Conservation (phyloP, 2,329 filamentous ascomycete species). For the Fusarium sp. region DNA sequence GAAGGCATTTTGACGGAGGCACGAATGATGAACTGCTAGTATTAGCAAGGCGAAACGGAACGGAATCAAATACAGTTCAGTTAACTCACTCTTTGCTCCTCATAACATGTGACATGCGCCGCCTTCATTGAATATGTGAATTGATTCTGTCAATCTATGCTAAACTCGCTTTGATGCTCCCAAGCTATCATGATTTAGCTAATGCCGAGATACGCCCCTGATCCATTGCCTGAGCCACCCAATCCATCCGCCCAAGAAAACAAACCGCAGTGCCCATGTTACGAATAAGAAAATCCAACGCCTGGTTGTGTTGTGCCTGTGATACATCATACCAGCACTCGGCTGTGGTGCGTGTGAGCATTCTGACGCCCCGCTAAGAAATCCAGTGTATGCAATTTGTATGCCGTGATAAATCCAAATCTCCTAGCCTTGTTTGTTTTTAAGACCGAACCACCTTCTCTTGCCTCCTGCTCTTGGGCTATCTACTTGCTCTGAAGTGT, state of each 20-base stretch:
- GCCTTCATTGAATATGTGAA: slow-evolving; percentile 4
- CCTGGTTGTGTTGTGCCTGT: slow-evolving; percentile 18
- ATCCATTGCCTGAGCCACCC: slow-evolving; percentile 11
- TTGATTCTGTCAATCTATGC: slow-evolving; percentile 39
- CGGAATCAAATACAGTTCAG: slow-evolving; percentile 3
- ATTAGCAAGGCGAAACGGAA: neutral
- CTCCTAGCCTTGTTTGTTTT: slow-evolving; percentile 41
- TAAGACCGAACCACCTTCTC: slow-evolving; percentile 51
- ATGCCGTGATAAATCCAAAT: slow-evolving; percentile 29
- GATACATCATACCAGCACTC: neutral
- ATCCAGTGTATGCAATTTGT: slow-evolving; percentile 4
- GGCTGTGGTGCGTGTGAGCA: slow-evolving; percentile 10
- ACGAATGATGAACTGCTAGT: slow-evolving; percentile 19
- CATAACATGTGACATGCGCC: neutral
- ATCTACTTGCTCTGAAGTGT: slow-evolving; percentile 21
- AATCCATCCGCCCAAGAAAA: slow-evolving; percentile 11
- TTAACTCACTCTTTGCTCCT: neutral
- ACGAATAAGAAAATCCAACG: slow-evolving; percentile 36
- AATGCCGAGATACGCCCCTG: slow-evolving; percentile 12
- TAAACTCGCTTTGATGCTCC: slow-evolving; percentile 21
- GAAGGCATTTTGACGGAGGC: slow-evolving; percentile 8
- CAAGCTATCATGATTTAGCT: neutral
- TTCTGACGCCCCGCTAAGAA: slow-evolving; percentile 11
- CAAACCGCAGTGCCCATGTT: slow-evolving; percentile 6
- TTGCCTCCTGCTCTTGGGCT: slow-evolving; percentile 41